Conservation (phyloP, 1,284 basidiomycete species). For the Cutaneotrichosporon mucoides region DNA sequence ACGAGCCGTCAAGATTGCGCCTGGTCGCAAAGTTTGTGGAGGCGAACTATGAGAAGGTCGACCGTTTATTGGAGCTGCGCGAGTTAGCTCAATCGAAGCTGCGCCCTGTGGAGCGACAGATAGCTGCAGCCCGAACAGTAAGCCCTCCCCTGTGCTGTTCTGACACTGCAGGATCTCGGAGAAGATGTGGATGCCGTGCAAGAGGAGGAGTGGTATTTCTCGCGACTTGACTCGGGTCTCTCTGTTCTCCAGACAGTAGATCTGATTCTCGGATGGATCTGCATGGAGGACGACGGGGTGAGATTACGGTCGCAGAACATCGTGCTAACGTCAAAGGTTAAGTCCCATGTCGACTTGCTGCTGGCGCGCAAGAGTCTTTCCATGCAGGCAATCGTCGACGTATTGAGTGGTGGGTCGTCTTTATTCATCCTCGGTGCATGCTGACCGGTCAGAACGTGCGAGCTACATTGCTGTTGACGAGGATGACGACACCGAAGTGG, state of each 20-base stretch:
- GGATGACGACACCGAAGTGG: slow-evolving; percentile 13
- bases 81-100: slow-evolving; percentile 64
- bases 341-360: slow-evolving; percentile 67
- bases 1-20: slow-evolving; percentile 73
- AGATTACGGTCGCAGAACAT: slow-evolving; percentile 34
- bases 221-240: slow-evolving; percentile 76
- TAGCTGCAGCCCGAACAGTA: slow-evolving; percentile 65
- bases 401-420: slow-evolving; percentile 35
- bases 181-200: slow-evolving; percentile 62
- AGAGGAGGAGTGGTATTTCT: slow-evolving; percentile 75
- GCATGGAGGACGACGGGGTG: slow-evolving; percentile 98
- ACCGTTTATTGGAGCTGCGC: slow-evolving; percentile 83
- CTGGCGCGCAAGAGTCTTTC: slow-evolving; percentile 60
- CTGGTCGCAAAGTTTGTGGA: slow-evolving; percentile 92
- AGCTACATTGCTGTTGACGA: slow-evolving; percentile 31
- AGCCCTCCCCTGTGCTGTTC: slow-evolving; percentile 7
- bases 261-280: slow-evolving; percentile 89
- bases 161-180: slow-evolving; percentile 31
- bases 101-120: slow-evolving; percentile 59
- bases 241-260: slow-evolving; percentile 87
- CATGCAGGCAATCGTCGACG: slow-evolving; percentile 30
- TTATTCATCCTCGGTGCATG: too few species aligned
- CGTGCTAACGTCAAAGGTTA: slow-evolving; percentile 39
- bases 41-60: slow-evolving; percentile 82
- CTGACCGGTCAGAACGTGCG: slow-evolving; percentile 26